Evolutionary conservation across 2,329 filamentous ascomycete species (phyloP).

Genomic region (Oidium heveae): DNA sequence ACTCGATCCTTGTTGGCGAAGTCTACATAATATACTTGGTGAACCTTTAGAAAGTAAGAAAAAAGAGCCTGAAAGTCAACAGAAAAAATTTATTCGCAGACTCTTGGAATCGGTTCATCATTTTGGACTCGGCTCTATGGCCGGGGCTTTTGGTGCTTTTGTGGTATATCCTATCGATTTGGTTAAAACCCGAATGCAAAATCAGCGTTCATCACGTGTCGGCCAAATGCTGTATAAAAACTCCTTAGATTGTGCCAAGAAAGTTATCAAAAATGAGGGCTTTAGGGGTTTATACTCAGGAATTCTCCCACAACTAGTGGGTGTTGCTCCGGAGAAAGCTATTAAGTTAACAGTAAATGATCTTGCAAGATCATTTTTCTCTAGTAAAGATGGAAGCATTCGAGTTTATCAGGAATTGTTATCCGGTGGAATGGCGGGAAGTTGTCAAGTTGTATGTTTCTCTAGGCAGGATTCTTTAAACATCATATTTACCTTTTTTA

Average conservation of each 20-base stretch:
- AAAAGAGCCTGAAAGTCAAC: slow-evolving; percentile 27
- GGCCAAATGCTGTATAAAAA: slow-evolving; percentile 90
- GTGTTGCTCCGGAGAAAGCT: slow-evolving; percentile 96
- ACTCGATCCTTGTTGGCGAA: slow-evolving; percentile 76
- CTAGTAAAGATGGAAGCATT: slow-evolving; percentile 52
- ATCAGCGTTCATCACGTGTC: slow-evolving; percentile 62
- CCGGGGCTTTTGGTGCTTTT: slow-evolving; percentile 92
- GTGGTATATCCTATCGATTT: slow-evolving; percentile 99
- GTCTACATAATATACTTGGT: slow-evolving; percentile 15
- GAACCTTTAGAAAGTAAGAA: slow-evolving; percentile 16
- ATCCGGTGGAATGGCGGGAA: slow-evolving; percentile 73
- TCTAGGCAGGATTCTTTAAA: not conserved
- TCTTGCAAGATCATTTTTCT: slow-evolving; percentile 53
- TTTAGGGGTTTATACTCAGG: slow-evolving; percentile 78
- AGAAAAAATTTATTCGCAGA: slow-evolving; percentile 32
- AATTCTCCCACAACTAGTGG: slow-evolving; percentile 80
- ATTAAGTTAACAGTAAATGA: slow-evolving; percentile 99
- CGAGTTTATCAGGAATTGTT: slow-evolving; percentile 47
- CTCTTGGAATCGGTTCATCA: slow-evolving; percentile 63
- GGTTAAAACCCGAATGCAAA: slow-evolving; percentile 96
- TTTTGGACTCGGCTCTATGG: slow-evolving; percentile 69
- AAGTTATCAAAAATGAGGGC: slow-evolving; percentile 83
- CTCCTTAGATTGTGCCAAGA: slow-evolving; percentile 81
- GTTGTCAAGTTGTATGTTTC: slow-evolving; percentile 71
- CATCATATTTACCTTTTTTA: slow-evolving; percentile 14